These are phyloP conservation scores for Aspergillus indologenus DNA, from an alignment of 495 filamentous ascomycete genomes.

Conservation along the genomic window DNA sequence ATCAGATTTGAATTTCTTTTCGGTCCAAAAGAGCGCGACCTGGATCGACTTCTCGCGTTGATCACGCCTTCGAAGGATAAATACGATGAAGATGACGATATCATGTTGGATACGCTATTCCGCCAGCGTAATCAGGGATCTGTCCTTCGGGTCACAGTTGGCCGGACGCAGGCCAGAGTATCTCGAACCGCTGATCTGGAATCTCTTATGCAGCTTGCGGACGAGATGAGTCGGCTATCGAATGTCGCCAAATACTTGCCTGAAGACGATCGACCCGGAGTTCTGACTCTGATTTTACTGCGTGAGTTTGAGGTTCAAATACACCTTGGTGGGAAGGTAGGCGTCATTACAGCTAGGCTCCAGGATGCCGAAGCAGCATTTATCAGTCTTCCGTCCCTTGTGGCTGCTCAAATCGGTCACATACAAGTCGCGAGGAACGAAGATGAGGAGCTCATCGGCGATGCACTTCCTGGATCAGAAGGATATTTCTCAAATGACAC, in stretches of 20 bases:
- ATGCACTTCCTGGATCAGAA: constrained; percentile 35
- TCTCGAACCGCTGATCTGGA: constrained; percentile 57
- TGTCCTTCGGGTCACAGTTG: constrained; percentile 70
- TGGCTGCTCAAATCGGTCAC: constrained; percentile 67
- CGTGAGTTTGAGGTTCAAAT: constrained; percentile 56
- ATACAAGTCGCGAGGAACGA: constrained; percentile 60
- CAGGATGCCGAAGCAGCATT: constrained; percentile 71
- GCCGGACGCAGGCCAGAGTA: constrained; percentile 55
- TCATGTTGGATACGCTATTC: constrained; percentile 87
- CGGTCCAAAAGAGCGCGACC: constrained; percentile 71
- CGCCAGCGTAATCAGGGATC: constrained; percentile 86
- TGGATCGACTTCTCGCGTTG: constrained; percentile 77
- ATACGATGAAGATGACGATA: constrained; percentile 89
- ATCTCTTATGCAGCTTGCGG: constrained; percentile 63
- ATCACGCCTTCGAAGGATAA: constrained; percentile 90
- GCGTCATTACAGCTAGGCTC: constrained; percentile 54
- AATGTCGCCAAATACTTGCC: constrained; percentile 92
- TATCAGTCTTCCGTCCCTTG: constrained; percentile 76
- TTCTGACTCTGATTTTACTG: constrained; percentile 71
- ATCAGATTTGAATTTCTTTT: constrained; percentile 72
- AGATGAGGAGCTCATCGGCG: constrained; percentile 65
- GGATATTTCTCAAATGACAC: constrained; percentile 18
- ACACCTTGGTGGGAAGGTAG: constrained; percentile 62
- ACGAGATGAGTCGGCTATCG: constrained; percentile 76
- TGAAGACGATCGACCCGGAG: constrained; percentile 89